Base-by-base conservation (phyloP, 139 green algal genomes). In the Ostreobium quekettii region DNA sequence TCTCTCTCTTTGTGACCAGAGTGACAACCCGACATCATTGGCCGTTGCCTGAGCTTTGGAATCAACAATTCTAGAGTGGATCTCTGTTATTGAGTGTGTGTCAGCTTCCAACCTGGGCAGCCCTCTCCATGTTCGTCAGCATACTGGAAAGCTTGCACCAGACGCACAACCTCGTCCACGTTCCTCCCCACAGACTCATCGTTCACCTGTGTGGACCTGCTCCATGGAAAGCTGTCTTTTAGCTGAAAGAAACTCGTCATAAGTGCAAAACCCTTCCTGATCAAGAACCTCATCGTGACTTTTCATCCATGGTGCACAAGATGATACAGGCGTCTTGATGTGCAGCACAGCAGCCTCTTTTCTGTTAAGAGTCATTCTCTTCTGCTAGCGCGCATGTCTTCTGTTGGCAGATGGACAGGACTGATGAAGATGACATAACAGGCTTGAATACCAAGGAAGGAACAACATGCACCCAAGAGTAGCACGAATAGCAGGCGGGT, bases 111-210 rank as follows among this genome's bases (percentile, higher is more conserved):
- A 71, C 38, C 67, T 29, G 67, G 67, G 67, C 67, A 74, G 0
- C 61, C 67, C 30, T 74, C 67, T 15, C 61, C 67, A 39, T 74
- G 61, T 35, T 74, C 35, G n/a, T 72, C 28, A 26, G 61, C 67
- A 29, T 63, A 74, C 32, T 74, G 61, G 57, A 74, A 73, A 28
- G 67, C 67, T 48, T 74, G 67, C 59, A 73, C 26, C 24, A 71
- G 31, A 30, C 66, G 35, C 53, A 73, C 26, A 15, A 37, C 33
- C 59, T 73, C 57, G 1, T 73, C 49, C 15, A 73, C 66, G 66
- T 64, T 73, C 26, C 66, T 31, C 24, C 66, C 66, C 26, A 73
- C 59, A 24, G 66, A 39, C 36, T 72, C 66, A 1, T 73, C 59
- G 59, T 73, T 73, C 30, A 70, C 1, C 26, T 58, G 38, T 0